Base-by-base conservation (phyloP, 257 asterid genomes). In the Solanum chilense region DNA sequence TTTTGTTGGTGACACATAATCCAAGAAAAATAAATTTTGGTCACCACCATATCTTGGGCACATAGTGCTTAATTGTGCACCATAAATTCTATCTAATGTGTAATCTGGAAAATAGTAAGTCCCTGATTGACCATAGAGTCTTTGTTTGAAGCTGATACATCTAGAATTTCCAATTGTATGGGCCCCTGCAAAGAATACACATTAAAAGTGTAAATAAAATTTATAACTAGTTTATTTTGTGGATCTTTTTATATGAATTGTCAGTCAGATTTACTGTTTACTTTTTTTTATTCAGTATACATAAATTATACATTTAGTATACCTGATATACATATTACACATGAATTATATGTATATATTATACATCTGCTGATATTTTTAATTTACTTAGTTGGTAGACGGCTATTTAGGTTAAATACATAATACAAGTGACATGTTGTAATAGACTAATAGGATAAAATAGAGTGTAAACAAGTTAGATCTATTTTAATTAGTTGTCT, bases 41-140 rank as follows among this genome's bases (percentile, higher is more conserved):
- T 96, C 98, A 7, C 96, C 98, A 5, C 99, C 98, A 0, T 95
- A 95, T 84, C 49, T 90, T 6, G 99, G 98, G 86, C 99, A 96
- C 44, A 87, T 56, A 35, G 86, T 83, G 2, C 98, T 95, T 86
- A 96, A 89, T 88, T 92, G 93, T 45, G 91, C 87, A 2, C 97
- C 97, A 29, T 92, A 95, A 37, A 88, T 83, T 29, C 86, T 93
- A 13, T 96, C 97, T 44, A 96, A 86, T 12, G 93, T 91, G 85
- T 11, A 88, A 81, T 95, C 98, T 0, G 98, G 93, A 74, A 41
- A 82, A n/a, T 92, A 85, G 62, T 91, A 58, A 21, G 9, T 93
- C 42, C 98, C 98, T 25, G 94, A 47, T 86, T 95, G 98, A 87
- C 92, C 92, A 92, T 96, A 96, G 14, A 96, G 94, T 93, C 99